Evolutionary conservation across 106 monocot genomes (phyloP).

Genomic region (Hemerocallis citrina): DNA sequence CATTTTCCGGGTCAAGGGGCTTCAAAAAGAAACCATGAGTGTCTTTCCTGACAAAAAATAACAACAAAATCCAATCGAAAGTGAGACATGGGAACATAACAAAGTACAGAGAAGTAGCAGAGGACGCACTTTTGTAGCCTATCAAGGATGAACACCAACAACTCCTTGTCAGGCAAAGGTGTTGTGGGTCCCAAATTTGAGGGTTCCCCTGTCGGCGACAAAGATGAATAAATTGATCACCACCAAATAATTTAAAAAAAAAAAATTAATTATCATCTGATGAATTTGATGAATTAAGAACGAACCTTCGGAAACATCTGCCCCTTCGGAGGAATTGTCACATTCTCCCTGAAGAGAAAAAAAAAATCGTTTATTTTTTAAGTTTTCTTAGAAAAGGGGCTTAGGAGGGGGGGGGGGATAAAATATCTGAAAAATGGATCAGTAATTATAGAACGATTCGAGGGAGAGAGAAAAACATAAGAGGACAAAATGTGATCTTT

Average conservation of each 20-base stretch:
- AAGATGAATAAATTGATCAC: no score
- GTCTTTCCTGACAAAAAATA: conserved; percentile 64
- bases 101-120: no score
- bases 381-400: conserved; percentile 3
- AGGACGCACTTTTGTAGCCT: conserved; percentile 96
- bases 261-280: background rate
- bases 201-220: no score
- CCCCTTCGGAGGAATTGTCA: conserved; percentile 44
- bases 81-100: background rate
- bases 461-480: no score
- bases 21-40: conserved; percentile 80
- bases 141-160: conserved; percentile 91
- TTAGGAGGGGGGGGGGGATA: background rate
- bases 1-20: conserved; percentile 83
- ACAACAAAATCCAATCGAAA: conserved; percentile 1
- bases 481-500: no score
- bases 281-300: conserved; percentile 27
- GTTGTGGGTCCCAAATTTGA: conserved; percentile 45
- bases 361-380: conserved; percentile 9
- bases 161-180: conserved; percentile 87
- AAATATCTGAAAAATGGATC: no score
- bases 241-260: background rate
- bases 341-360: conserved; percentile 41
- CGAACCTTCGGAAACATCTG: conserved; percentile 45
- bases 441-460: no score